Conservation (phyloP, 495 filamentous ascomycete species). For the Neurospora discreta region DNA sequence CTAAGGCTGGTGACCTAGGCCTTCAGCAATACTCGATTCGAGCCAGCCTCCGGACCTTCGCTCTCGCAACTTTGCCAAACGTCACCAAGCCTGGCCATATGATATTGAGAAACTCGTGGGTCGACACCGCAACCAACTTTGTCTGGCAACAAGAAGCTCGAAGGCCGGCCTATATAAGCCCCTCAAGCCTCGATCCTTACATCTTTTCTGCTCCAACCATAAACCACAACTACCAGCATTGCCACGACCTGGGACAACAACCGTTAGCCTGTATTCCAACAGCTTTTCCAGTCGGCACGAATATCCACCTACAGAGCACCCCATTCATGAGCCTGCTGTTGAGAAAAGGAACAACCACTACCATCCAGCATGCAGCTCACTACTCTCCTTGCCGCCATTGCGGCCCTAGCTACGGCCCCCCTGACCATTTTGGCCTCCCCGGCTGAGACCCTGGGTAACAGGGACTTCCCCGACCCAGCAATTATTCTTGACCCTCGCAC, state of each 20-base stretch:
- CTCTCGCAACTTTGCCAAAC: not conserved
- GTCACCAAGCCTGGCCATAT: not conserved
- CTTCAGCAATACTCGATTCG: not conserved
- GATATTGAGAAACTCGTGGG: not conserved
- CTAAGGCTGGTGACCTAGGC: not conserved
- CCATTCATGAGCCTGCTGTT: not conserved
- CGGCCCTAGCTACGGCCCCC: not conserved
- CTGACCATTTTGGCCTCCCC: not conserved
- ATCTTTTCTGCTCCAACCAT: not conserved
- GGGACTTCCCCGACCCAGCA: constrained; percentile 24
- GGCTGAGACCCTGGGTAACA: constrained; percentile 1
- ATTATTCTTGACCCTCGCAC: constrained; percentile 17
- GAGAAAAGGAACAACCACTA: not conserved
- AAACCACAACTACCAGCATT: no score
- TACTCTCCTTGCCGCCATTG: not conserved
- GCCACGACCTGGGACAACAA: not conserved
- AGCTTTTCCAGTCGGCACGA: not conserved
- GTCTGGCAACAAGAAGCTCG: not conserved
- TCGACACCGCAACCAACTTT: not conserved
- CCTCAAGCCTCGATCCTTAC: not conserved
- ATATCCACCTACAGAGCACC: not conserved
- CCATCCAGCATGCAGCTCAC: not conserved
- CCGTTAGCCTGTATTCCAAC: not conserved
- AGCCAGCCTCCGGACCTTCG: not conserved
- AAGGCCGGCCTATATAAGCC: not conserved